Base-by-base conservation (phyloP, 495 filamentous ascomycete species). In the Aspergillus heteromorphus region DNA sequence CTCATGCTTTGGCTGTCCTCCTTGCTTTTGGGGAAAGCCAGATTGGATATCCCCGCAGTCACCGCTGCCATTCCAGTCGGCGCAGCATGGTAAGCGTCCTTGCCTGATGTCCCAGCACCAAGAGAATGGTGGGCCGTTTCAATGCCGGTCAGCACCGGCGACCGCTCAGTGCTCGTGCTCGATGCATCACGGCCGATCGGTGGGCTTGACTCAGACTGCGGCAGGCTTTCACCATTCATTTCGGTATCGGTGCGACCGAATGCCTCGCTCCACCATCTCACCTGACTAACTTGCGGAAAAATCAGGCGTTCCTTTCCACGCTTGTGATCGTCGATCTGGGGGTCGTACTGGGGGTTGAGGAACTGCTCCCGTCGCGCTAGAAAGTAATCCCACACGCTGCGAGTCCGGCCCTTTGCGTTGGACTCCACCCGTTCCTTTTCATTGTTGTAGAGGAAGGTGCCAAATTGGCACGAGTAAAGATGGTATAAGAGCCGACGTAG, bases 321-420 rank as follows among this genome's bases (percentile, higher is more conserved):
- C 50, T 86, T 78, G 31, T 78, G 78, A 53, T 96, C 91, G 55
- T 97, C 88, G 31, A 95, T 78, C 0, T 75, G 78, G 1, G 84
- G 67, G 53, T 92, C 87, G 63, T 95, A 99, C 9, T 87, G 75
- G 0, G 79, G 75, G 62, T 96, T 97, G 10, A 82, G 74, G 66
- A 96, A 99, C 65, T 93, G 86, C 17, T 80, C 75, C 27, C 80
- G 80, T 2, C 90, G 79, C 11, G 86, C 80, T 17, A 97, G 74
- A 73, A 99, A 97, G 69, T 97, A 97, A 54, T 89, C 85, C 93
- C 95, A 99, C 2, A 97, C 95, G 53, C 88, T 92, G 18, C 87
- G 74, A n/a, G 91, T 95, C 18, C 83, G 81, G 54, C 88, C 82
- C 25, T 77, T 75, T 0, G 90, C 86, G 2, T 75, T 75, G 6